Evolutionary conservation across 306 rosid genomes (phyloP).

Genomic region (Rosa rugosa): DNA sequence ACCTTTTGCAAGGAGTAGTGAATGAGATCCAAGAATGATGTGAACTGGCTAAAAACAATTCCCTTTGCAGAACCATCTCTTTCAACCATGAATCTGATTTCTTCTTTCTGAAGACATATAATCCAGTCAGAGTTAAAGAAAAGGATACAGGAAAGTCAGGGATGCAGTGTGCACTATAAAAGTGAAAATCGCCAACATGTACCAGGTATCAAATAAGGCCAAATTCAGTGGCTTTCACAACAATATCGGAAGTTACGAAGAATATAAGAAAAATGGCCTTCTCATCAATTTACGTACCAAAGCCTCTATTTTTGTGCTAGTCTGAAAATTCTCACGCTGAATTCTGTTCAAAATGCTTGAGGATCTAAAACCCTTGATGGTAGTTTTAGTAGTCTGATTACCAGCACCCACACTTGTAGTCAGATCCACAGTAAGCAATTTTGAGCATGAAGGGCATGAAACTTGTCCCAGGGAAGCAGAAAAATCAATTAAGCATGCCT

Average conservation of each 20-base stretch:
- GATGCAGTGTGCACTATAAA: not conserved
- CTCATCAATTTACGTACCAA: slow-evolving; percentile 58
- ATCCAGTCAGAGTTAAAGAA: slow-evolving; percentile 21
- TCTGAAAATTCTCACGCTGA: slow-evolving; percentile 75
- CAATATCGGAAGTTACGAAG: not conserved
- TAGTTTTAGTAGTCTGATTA: slow-evolving; percentile 51
- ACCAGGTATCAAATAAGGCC: not conserved
- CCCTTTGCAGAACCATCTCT: slow-evolving; percentile 95
- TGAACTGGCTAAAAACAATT: slow-evolving; percentile 94
- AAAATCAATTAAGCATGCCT: slow-evolving; percentile 70
- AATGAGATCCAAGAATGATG: slow-evolving; percentile 92
- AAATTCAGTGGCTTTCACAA: not conserved
- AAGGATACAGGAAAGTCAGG: not conserved
- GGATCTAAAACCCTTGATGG: slow-evolving; percentile 73
- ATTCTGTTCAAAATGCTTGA: slow-evolving; percentile 87
- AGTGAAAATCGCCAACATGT: not conserved
- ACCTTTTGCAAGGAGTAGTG: slow-evolving; percentile 77
- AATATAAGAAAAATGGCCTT: not conserved
- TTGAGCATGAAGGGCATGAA: slow-evolving; percentile 85
- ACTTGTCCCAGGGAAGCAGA: slow-evolving; percentile 57
- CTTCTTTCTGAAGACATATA: slow-evolving; percentile 71
- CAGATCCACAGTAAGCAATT: slow-evolving; percentile 73
- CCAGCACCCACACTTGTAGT: slow-evolving; percentile 41
- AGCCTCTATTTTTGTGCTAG: slow-evolving; percentile 97
- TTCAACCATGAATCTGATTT: slow-evolving; percentile 87